Evolutionary conservation across 306 rosid genomes (phyloP), one percentile per base, ranked within the genome.

Genomic region (Dalbergia cultrata): DNA sequence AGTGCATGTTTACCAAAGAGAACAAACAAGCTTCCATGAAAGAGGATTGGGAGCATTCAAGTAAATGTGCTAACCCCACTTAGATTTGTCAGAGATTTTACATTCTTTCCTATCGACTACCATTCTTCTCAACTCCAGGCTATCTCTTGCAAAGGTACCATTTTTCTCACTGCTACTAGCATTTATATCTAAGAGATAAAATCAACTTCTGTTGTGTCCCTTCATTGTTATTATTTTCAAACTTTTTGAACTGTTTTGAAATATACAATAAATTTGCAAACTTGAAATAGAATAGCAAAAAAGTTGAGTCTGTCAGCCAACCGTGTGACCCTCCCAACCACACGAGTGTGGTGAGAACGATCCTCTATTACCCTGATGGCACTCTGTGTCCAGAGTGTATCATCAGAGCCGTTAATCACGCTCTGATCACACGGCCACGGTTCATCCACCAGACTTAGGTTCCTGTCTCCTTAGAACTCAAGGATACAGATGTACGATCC

Each of bases 391-490:
- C 8, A 1, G 10, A 4, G 5, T n/a, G 1, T 0, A 3, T 4
- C 49, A 37, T 8, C 3, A 2, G 26, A 9, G 49, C 50, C 31
- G n/a, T 65, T 37, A 65, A 65, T 65, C 70, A 65, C 70, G 70
- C 50, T 37, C 70, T 35, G 70, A 65, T 65, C 70, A 35, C 70
- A 65, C 70, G 50, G 70, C n/a, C 50, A 4, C 37, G 31, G 3
- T n/a, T 65, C 70, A 65, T 65, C 70, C 3, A 65, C 70, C 52
- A 65, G 70, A 65, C 52, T 65, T n/a, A 0, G 33, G 70, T 37
- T 41, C 19, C 18, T 59, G 54, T 59, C 50, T 70, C 75, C 44
- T 69, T 49, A 49, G 74, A 47, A 26, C 43, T 69, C 60, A 22
- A 69, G 60, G 44, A 69, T 4, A 69, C 58, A 69, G 22, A 13